Conservation (phyloP, 2,329 filamentous ascomycete genomes). For the Penicillium brasilianum region DNA sequence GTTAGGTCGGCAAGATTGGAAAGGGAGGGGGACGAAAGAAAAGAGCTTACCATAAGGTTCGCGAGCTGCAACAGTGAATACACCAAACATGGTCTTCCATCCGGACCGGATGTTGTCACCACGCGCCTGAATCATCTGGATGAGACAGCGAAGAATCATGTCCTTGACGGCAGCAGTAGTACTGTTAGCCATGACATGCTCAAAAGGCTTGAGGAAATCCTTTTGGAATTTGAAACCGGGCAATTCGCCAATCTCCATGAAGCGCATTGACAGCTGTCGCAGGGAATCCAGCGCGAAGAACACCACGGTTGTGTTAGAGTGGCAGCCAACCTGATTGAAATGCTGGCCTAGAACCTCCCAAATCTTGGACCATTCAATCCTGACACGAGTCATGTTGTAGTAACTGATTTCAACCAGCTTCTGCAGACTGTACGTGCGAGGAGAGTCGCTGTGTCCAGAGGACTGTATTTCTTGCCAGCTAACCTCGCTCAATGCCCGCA, state of each 20-base stretch:
- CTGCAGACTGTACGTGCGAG: slow-evolving; percentile 94
- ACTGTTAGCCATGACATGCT: slow-evolving; percentile 95
- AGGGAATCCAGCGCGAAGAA: slow-evolving; percentile 97
- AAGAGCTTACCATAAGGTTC: slow-evolving; percentile 73
- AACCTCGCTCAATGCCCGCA: slow-evolving; percentile 87
- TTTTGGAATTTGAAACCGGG: slow-evolving; percentile 99
- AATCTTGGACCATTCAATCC: slow-evolving; percentile 97
- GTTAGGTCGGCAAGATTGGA: too few species aligned
- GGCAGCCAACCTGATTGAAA: slow-evolving; percentile 96
- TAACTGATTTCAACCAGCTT: slow-evolving; percentile 99
- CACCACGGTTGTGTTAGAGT: slow-evolving; percentile 94
- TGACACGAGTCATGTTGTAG: slow-evolving; percentile 98
- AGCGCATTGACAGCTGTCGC: slow-evolving; percentile 95
- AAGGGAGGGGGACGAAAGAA: too few species aligned
- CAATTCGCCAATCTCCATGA: slow-evolving; percentile 97
- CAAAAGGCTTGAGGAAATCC: slow-evolving; percentile 97
- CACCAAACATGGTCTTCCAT: slow-evolving; percentile 99
- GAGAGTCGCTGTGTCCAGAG: slow-evolving; percentile 92
- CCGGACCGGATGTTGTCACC: slow-evolving; percentile 97
- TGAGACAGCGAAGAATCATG: slow-evolving; percentile 92
- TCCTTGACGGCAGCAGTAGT: slow-evolving; percentile 93
- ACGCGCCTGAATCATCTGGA: slow-evolving; percentile 98
- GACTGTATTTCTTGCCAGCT: slow-evolving; percentile 99
- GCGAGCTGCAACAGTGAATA: slow-evolving; percentile 92
- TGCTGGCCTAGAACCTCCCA: slow-evolving; percentile 98